Evolutionary conservation across 768 basidiomycete genomes (phyloP), one percentile per base, ranked within the genome.

Genomic region (Auriculariales sp.): DNA sequence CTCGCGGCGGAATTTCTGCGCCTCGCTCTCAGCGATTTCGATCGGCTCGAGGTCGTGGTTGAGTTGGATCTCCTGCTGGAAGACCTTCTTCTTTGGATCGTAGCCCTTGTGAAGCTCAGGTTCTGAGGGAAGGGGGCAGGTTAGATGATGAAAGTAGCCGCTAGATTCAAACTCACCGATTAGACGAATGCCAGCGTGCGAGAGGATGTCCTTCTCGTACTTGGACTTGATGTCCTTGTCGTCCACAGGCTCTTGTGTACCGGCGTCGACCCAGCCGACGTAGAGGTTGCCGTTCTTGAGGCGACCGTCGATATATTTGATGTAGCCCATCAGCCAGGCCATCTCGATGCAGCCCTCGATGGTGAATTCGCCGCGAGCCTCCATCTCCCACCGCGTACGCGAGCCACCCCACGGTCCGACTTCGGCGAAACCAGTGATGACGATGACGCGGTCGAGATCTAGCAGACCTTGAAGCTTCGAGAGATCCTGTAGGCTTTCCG

Each of bases 351-450:
- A 90, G 17, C 95, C 95, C 64, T 95, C 85, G 57, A 98, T 93
- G 1, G 93, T 92, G 66, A 98, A 84, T 60, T 94, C 82, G n/a
- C 95, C 94, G 42, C 80, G 76, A 42, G 92, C 93, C 63, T 99
- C 95, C 92, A 99, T 98, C 70, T 99, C 95, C 95, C 95, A 99
- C 52, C 95, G 80, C 2, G 95, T 99, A 52, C 95, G 81, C 14
- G 94, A 86, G 61, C 89, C 92, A 56, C 95, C 95, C 93, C 94
- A 99, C 11, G 95, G 95, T 2, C 95, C 86, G 47, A 98, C 90
- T 64, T 99, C 95, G 28, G 86, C 94, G 63, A 89, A 98, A 53
- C 95, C 95, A 36, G 95, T 94, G 60, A 97, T 73, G 51, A 99
- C 95, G 52, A 91, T 70, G 52, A 97, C 93, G 67, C 94, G 93